Evolutionary conservation across 768 basidiomycete genomes (phyloP).

Genomic region (Hygrophoropsis aurantiaca): DNA sequence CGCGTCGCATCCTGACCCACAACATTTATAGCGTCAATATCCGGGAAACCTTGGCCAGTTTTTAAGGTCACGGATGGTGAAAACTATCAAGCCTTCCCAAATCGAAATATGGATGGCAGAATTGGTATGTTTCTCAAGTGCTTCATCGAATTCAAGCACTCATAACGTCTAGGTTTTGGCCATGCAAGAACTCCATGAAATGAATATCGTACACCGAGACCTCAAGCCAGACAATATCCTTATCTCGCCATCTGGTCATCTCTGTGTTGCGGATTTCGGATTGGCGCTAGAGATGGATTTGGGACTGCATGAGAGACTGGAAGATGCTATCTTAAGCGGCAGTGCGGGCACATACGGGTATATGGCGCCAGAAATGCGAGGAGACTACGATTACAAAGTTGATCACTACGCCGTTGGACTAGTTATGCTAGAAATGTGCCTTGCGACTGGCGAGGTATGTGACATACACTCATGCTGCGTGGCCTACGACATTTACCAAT

Average conservation of each 20-base stretch:
- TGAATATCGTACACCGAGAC: constrained; percentile 46
- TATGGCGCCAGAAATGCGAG: constrained; percentile 39
- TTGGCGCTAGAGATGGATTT: not conserved
- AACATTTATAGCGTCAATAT: constrained; percentile 13
- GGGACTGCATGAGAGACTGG: constrained; percentile 5
- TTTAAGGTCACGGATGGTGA: constrained; percentile 1
- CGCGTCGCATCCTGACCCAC: not conserved
- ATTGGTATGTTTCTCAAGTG: constrained; percentile 6
- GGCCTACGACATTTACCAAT: not conserved
- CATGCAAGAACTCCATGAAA: constrained; percentile 10
- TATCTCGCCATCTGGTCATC: constrained; percentile 25
- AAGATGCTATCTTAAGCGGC: constrained; percentile 1
- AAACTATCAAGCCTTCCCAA: constrained; percentile 6
- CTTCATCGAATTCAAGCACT: not conserved
- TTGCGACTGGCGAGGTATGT: not conserved
- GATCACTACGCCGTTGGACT: constrained; percentile 42
- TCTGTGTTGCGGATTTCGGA: constrained; percentile 15
- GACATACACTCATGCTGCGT: not conserved
- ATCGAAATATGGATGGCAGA: constrained; percentile 14
- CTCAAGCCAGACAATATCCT: constrained; percentile 55
- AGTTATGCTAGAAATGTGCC: constrained; percentile 10
- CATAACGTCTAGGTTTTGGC: constrained; percentile 6
- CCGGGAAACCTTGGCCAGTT: not conserved
- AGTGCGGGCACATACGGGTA: constrained; percentile 40
- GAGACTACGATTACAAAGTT: constrained; percentile 42